A percentile compares a stretch with the other conserved stretches of the same genome.
These are phyloP conservation scores for Ramaria sp. DNA, from an alignment of 768 basidiomycete genomes.

Conservation along the genomic window DNA sequence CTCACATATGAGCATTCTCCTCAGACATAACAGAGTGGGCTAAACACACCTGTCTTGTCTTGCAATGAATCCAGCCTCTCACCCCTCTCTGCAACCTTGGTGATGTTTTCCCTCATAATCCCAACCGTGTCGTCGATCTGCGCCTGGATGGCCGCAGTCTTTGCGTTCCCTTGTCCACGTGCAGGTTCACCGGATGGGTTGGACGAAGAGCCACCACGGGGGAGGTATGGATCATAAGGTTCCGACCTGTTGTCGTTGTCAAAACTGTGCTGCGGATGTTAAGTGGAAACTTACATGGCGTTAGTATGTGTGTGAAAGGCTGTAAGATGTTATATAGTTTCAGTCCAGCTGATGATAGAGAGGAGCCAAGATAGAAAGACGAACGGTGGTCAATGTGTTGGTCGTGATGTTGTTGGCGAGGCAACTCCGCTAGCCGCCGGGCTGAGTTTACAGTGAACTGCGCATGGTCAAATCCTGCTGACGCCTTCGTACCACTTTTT, in stretches of 20 bases:
- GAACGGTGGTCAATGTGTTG: background rate
- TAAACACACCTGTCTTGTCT: constrained; percentile 87
- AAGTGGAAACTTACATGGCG: background rate
- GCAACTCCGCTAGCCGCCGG: background rate
- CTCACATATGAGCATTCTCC: background rate
- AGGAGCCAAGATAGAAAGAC: background rate
- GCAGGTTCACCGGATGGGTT: constrained; percentile 35
- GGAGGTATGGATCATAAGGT: constrained; percentile 98
- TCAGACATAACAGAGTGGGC: background rate
- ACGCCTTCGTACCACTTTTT: too few relatives aligned
- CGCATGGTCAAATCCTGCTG: too few relatives aligned
- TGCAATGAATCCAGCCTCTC: constrained; percentile 89
- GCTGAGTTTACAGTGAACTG: background rate
- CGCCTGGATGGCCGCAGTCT: constrained; percentile 92
- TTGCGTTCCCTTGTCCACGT: constrained; percentile 41
- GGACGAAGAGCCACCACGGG: constrained; percentile 64
- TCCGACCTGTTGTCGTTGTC: constrained; percentile 58
- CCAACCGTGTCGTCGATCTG: constrained; percentile 97
- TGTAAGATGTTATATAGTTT: background rate
- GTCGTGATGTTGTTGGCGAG: background rate
- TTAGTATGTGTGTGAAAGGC: background rate
- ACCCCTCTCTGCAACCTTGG: constrained; percentile 89
- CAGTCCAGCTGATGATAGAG: background rate
- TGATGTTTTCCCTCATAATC: constrained; percentile 98
- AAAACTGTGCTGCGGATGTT: background rate